These are phyloP conservation scores for Oldenlandia corymbosa DNA, from an alignment of 257 asterid genomes.

Conservation along the genomic window DNA sequence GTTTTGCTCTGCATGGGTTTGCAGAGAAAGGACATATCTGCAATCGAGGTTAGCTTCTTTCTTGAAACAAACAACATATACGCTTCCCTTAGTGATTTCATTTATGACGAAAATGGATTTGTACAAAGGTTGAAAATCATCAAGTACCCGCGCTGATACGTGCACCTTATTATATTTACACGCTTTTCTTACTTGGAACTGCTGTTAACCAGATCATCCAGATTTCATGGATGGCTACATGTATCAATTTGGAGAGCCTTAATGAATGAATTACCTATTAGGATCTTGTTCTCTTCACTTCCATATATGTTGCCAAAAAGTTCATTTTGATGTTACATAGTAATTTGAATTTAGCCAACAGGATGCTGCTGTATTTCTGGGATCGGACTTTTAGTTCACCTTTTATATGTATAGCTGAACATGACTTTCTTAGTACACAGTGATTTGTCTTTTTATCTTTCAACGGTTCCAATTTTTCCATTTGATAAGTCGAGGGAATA, in stretches of 20 bases:
- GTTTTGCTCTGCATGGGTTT: slow-evolving; percentile 82
- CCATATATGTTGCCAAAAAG: background rate
- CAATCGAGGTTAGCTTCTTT: slow-evolving; percentile 50
- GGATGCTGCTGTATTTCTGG: background rate
- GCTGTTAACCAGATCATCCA: background rate
- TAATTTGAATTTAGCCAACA: background rate
- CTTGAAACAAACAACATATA: no score
- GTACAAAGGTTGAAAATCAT: background rate
- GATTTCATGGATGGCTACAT: background rate
- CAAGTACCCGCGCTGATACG: background rate
- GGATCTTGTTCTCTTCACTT: no score
- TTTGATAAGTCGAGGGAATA: background rate
- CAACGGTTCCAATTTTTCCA: no score
- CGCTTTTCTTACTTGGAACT: background rate
- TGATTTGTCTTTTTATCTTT: no score
- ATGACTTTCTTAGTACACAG: no score
- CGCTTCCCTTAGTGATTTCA: no score
- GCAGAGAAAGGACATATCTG: slow-evolving; percentile 63
- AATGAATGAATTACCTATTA: no score
- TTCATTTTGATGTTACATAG: background rate
- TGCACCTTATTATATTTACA: background rate
- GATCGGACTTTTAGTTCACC: no score
- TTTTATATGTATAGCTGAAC: no score
- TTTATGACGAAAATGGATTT: background rate
- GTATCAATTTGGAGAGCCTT: background rate